Evolutionary conservation across 202 grass and related monocot species (phyloP).

Genomic region (Thinopyrum obtusiflorum): DNA sequence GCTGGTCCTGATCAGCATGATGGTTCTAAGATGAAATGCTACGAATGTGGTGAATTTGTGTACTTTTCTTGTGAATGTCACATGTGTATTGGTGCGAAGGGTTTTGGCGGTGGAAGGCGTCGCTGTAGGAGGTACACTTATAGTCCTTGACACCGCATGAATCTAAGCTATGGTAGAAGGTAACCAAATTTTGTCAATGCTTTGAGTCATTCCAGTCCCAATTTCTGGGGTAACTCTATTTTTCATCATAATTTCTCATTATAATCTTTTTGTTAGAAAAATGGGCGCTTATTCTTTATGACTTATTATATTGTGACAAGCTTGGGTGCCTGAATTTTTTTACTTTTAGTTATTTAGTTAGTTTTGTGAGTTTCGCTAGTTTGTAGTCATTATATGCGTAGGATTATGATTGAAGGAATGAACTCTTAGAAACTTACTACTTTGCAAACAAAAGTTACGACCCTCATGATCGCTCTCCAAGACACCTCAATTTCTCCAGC

Average conservation of each 20-base stretch:
- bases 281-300: neutral
- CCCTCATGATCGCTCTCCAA: constrained; percentile 79
- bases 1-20: constrained; percentile 67
- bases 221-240: no score
- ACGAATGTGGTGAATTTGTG: constrained; percentile 89
- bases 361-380: neutral
- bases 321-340: neutral
- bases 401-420: neutral
- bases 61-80: constrained; percentile 94
- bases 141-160: constrained; percentile 77
- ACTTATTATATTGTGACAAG: neutral
- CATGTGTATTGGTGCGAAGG: constrained; percentile 74
- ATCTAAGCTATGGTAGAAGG: constrained; percentile 91
- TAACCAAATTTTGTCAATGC: constrained; percentile 24
- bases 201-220: no score
- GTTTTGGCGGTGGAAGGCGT: constrained; percentile 79
- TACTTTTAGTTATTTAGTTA: neutral
- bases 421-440: constrained; percentile 20
- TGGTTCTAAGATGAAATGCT: constrained; percentile 84
- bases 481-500: constrained; percentile 66
- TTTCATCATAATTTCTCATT: no score
- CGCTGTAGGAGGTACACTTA: constrained; percentile 65
- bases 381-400: neutral
- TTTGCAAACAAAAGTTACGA: constrained; percentile 68
- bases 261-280: no score